Percentiles rank a stretch among this genome's conserved stretches.
phyloP scores from a whole-genome alignment of 352 stramenopile genomes.

The Globisporangium solare region DNA sequence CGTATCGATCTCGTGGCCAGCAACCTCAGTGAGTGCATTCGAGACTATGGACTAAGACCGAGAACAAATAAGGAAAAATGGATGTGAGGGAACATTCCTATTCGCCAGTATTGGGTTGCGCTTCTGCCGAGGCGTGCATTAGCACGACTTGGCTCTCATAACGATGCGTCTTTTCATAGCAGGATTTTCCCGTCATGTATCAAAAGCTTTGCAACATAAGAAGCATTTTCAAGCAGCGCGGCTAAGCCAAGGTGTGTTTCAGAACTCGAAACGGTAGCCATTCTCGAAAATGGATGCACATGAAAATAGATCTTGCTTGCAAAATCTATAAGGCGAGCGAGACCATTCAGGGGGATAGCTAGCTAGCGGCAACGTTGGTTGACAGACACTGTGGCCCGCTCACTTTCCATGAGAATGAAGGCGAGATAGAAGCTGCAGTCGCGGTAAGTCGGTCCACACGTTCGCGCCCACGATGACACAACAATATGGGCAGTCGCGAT shows the following conservation, averaged over 20 bases:
- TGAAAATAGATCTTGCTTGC: slow-evolving; percentile 8
- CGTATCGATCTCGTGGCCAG: slow-evolving; percentile 19
- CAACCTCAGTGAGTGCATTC: slow-evolving; percentile 11
- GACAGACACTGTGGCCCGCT: neutral
- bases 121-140: neutral
- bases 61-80: slow-evolving; percentile 5
- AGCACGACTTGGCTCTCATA: neutral
- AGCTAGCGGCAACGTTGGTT: neutral
- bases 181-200: neutral
- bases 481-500: slow-evolving; percentile 1
- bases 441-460: neutral
- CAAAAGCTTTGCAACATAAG: neutral
- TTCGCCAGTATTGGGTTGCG: neutral
- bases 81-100: slow-evolving; percentile 18
- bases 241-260: slow-evolving; percentile 2
- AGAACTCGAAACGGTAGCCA: neutral
- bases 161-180: neutral
- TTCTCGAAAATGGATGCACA: neutral
- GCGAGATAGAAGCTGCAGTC: neutral
- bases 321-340: neutral
- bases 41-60: neutral
- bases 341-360: neutral
- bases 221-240: neutral
- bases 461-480: slow-evolving; percentile 1
- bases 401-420: neutral